These are phyloP conservation scores for Fraxinus baroniana DNA, from an alignment of 305 asterid species.

Conservation along the genomic window DNA sequence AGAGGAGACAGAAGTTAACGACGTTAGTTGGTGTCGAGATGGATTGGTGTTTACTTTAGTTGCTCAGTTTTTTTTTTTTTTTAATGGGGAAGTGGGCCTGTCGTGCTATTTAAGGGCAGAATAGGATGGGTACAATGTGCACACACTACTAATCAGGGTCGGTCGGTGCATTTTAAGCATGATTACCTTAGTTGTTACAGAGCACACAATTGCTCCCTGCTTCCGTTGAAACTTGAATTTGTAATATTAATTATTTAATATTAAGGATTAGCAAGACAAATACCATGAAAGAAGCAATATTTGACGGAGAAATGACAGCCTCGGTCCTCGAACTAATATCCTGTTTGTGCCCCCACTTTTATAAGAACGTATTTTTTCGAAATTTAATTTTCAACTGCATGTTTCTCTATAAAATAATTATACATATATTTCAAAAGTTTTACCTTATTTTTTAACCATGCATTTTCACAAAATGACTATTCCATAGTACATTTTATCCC, in stretches of 20 bases:
- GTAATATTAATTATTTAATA: not conserved
- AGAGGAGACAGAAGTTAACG: slow-evolving; percentile 40
- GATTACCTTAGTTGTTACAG: not conserved
- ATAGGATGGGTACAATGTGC: slow-evolving; percentile 28
- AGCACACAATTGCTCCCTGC: not conserved
- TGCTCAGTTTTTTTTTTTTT: slow-evolving; percentile 35
- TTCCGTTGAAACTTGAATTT: not conserved
- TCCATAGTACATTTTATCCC: no score
- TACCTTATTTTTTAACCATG: no score
- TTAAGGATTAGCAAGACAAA: not conserved
- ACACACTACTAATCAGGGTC: not conserved
- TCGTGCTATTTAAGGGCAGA: slow-evolving; percentile 60
- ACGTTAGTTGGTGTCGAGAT: slow-evolving; percentile 22
- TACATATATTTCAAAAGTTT: no score
- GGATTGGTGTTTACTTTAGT: slow-evolving; percentile 34
- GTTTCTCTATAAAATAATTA: no score
- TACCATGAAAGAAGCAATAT: not conserved
- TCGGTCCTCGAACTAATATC: no score
- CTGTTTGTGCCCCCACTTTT: no score
- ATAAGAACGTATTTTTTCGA: no score
- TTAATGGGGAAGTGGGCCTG: slow-evolving; percentile 42
- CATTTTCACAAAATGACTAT: no score
- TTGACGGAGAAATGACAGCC: not conserved
- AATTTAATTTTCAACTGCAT: no score
- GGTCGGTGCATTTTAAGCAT: slow-evolving; percentile 4